A percentile compares a stretch with the other conserved stretches of the same genome.
Conservation (phyloP, 352 stramenopile species). For the Globisporangium cystogenes region DNA sequence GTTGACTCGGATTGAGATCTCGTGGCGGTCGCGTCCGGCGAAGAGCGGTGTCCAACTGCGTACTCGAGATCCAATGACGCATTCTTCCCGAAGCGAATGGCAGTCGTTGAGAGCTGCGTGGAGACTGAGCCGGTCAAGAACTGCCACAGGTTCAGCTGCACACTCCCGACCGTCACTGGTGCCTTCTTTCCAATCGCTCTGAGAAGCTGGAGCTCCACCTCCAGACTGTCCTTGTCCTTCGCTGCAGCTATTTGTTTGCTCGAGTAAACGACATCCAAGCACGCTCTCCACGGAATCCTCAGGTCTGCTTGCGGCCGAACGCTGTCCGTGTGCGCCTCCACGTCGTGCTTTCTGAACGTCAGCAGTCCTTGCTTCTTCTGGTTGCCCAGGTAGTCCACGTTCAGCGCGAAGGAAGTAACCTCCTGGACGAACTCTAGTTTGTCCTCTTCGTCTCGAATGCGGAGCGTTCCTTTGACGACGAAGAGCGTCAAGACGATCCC, state of each 20-base stretch:
- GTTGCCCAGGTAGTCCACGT: constrained; percentile 19
- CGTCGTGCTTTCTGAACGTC: constrained; percentile 15
- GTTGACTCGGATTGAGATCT: neutral
- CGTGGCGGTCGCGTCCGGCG: neutral
- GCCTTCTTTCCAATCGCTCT: constrained; percentile 10
- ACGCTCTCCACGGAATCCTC: constrained; percentile 16
- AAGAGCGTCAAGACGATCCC: constrained; percentile 23
- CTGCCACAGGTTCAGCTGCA: constrained; percentile 22
- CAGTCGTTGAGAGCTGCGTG: neutral
- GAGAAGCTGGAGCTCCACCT: constrained; percentile 22
- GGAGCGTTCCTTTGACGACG: constrained; percentile 14
- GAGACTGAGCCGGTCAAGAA: constrained; percentile 3
- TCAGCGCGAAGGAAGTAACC: constrained; percentile 3
- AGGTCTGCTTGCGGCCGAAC: constrained; percentile 2
- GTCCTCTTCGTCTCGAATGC: constrained; percentile 1
- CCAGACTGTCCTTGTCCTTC: constrained; percentile 29
- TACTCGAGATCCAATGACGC: constrained; percentile 26
- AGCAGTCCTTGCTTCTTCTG: constrained; percentile 18
- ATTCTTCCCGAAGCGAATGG: constrained; percentile 17
- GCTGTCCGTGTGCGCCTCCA: constrained; percentile 7
- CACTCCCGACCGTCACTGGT: constrained; percentile 19
- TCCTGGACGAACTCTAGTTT: constrained; percentile 2
- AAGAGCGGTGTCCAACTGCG: constrained; percentile 12
- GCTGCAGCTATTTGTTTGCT: constrained; percentile 15
- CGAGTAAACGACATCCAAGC: constrained; percentile 15